Conservation (phyloP, 2,329 filamentous ascomycete genomes). For the Diplodia intermedia region DNA sequence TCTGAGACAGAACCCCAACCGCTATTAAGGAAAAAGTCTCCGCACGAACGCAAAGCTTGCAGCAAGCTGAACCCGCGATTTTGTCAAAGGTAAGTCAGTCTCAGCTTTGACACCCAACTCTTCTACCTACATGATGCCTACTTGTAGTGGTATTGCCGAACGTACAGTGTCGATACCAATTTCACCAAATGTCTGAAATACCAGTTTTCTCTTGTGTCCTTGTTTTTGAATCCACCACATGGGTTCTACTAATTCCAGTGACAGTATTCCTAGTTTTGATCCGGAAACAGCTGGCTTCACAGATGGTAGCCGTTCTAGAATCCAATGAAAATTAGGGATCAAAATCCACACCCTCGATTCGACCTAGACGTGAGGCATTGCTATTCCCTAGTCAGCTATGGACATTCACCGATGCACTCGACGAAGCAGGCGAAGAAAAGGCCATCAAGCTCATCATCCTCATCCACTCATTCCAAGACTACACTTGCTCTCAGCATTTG, state of each 20-base stretch:
- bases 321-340: too few relatives aligned
- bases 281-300: too few relatives aligned
- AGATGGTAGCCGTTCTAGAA: too few relatives aligned
- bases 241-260: neutral
- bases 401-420: too few relatives aligned
- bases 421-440: too few relatives aligned
- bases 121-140: neutral
- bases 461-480: too few relatives aligned
- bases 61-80: neutral
- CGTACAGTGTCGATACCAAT: neutral
- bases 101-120: neutral
- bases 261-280: neutral
- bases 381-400: too few relatives aligned
- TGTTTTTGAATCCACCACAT: neutral
- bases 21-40: neutral
- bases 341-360: too few relatives aligned
- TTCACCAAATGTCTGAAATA: neutral
- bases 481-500: too few relatives aligned
- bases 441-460: too few relatives aligned
- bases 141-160: constrained; percentile 1
- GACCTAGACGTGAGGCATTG: too few relatives aligned
- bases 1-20: neutral
- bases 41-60: neutral
- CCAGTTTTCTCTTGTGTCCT: neutral
- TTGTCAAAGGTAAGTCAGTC: neutral